Evolutionary conservation across 1,139 yeast genomes (phyloP), one percentile per base, ranked within the genome.

Genomic region (Lodderomyces theae): DNA sequence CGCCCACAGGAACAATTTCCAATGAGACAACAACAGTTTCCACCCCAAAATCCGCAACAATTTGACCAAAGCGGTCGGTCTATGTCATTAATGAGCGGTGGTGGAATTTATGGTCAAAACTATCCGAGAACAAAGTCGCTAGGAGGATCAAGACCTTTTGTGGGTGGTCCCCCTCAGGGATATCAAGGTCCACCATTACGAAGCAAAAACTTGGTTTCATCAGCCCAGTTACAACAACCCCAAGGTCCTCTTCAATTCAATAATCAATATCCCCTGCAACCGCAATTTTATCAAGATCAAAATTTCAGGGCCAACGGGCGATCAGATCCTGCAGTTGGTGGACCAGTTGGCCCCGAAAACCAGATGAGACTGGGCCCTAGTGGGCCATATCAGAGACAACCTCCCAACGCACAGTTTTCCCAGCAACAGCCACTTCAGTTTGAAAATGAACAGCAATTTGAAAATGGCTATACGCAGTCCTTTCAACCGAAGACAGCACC

Each of bases 81-180:
- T 2, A 63, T 61, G 63, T 58, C 66, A 4, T 51, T 63, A 32
- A 58, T 51, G 39, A 49, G 47, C 31, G 41, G 39, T 17, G 35
- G 43, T 17, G 35, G 43, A 28, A 42, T 44, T 2, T 35, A 23
- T 18, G 32, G 41, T 18, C 47, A 40, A 29, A 37, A 29, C 9
- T 46, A 46, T 31, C 42, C 49, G 13, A 38, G 51, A 34, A 42
- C 50, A 1, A 46, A 42, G 23, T 48, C 51, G 5, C 39, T 48
- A 23, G 43, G 42, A 22, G 43, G 43, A 17, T 10, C 36, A 11
- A 34, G 23, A 12, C 26, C 36, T 3, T 23, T 23, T 3, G 23
- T 34, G 36, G 36, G 36, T 13, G 18, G 18, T 5, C 31, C 31
- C 11, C 31, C 31, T 11, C 31, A 28, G 18, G 31, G 31, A 10